These are phyloP conservation scores for Mayamaea pseudoterrestris DNA, from an alignment of 108 stramenopile species.

Conservation along the genomic window DNA sequence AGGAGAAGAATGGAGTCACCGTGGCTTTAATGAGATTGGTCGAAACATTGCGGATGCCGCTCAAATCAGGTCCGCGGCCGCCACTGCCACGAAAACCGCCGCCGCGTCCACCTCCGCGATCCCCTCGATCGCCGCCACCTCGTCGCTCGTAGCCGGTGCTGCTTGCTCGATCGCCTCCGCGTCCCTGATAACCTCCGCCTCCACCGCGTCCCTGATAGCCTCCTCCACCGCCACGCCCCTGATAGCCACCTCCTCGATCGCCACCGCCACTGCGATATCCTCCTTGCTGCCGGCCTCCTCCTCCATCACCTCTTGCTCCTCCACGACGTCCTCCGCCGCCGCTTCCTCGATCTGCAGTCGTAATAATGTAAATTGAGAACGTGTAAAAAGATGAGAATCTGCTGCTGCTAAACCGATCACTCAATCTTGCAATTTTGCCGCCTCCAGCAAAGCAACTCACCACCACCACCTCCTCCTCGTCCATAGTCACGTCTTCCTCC, in stretches of 20 bases:
- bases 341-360: constrained; percentile 6
- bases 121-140: constrained; percentile 10
- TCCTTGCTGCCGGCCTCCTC: constrained; percentile 4
- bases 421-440: background rate
- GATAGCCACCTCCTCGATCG: constrained; percentile 1
- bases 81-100: constrained; percentile 14
- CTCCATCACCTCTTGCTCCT: constrained; percentile 10
- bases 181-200: background rate
- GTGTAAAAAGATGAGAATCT: background rate
- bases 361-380: background rate
- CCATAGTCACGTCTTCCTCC: background rate
- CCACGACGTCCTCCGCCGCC: constrained; percentile 2
- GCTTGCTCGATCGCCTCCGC: constrained; percentile 6
- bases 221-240: constrained; percentile 4
- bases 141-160: constrained; percentile 1
- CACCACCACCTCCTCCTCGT: constrained; percentile 8
- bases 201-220: constrained; percentile 3
- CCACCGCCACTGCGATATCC: background rate
- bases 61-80: constrained; percentile 19
- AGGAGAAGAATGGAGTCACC: constrained; percentile 23
- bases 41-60: background rate
- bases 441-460: background rate
- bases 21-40: background rate
- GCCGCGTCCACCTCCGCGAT: constrained; percentile 10
- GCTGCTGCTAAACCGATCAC: background rate